Evolutionary conservation across 257 asterid species (phyloP).

Genomic region (Jaltomata sinuosa): DNA sequence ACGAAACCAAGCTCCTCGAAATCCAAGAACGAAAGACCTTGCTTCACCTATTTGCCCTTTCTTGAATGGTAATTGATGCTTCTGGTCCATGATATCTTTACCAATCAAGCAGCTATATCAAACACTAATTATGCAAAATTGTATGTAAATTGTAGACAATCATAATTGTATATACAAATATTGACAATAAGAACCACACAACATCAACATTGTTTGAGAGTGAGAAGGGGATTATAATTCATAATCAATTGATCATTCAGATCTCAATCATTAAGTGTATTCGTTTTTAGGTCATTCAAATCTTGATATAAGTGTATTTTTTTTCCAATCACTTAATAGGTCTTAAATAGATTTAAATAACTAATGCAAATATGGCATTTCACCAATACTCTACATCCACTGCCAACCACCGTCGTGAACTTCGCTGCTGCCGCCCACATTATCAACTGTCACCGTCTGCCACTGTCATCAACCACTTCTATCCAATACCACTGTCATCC

Average conservation of each 20-base stretch:
- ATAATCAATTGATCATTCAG: not conserved
- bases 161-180: not conserved
- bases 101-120: not conserved
- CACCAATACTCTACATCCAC: not conserved
- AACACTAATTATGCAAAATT: not conserved
- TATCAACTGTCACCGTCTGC: too few relatives aligned
- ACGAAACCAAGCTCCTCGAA: constrained; percentile 20
- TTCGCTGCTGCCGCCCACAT: too few relatives aligned
- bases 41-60: constrained; percentile 16
- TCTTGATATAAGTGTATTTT: not conserved
- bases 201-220: not conserved
- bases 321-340: not conserved
- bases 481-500: not conserved
- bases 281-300: not conserved
- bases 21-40: constrained; percentile 3
- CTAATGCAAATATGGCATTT: not conserved
- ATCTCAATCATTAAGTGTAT: not conserved
- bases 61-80: constrained; percentile 1
- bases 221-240: not conserved
- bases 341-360: not conserved
- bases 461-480: not conserved
- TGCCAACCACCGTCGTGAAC: too few relatives aligned
- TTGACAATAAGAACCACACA: not conserved
- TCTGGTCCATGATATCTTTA: not conserved
- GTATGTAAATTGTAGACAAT: not conserved